phyloP scores from a whole-genome alignment of 305 asterid genomes.

The Solanum chacoense region DNA sequence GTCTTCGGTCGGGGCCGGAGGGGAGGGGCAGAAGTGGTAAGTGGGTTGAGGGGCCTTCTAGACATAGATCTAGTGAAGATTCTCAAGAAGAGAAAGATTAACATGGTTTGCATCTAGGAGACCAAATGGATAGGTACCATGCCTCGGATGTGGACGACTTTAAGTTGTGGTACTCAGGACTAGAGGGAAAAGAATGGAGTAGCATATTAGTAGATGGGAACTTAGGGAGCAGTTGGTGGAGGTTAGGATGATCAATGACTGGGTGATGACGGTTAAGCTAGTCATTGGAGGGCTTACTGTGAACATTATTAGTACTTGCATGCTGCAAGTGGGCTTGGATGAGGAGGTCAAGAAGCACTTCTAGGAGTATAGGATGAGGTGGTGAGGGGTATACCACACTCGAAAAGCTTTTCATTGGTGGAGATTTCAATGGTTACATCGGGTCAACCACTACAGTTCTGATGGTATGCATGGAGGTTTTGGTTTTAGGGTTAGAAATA shows the following conservation, averaged over 20 bases:
- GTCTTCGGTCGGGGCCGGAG: background rate
- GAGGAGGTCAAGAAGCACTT: background rate
- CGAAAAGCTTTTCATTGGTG: background rate
- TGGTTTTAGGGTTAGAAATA: background rate
- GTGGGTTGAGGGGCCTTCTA: background rate
- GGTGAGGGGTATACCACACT: background rate
- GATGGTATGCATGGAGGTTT: background rate
- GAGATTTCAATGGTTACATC: background rate
- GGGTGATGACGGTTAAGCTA: background rate
- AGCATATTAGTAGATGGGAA: background rate
- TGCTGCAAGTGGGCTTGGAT: background rate
- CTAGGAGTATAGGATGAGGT: background rate
- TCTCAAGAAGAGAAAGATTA: background rate
- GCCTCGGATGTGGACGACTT: background rate
- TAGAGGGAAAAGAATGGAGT: background rate
- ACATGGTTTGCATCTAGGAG: background rate
- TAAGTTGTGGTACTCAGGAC: background rate
- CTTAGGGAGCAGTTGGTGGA: background rate
- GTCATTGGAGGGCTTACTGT: background rate
- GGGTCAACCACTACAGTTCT: background rate
- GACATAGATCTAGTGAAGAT: background rate
- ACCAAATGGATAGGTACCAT: background rate
- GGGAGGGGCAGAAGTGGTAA: background rate
- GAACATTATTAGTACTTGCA: background rate
- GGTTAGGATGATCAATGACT: background rate